Base-by-base conservation (phyloP, 2,329 filamentous ascomycete genomes). In the Epichloe uncinata region DNA sequence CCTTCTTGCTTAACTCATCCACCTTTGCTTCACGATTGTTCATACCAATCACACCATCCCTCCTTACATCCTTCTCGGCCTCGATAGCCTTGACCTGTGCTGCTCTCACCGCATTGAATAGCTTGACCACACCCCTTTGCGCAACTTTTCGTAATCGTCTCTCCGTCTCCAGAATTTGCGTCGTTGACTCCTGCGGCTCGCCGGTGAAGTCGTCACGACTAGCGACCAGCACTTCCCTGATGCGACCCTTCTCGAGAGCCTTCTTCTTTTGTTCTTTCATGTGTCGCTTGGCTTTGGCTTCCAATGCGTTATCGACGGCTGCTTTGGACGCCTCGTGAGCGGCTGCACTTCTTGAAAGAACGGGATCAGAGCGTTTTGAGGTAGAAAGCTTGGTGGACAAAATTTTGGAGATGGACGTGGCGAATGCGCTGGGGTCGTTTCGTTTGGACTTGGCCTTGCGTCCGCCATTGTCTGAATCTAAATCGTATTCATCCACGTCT, bases 1-100 rank as follows among this genome's bases (percentile, higher is more conserved):
- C 90, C 70, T 96, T 87, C 72, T 95, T 94, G 66, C 85, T 95
- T 83, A 98, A 93, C 73, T 97, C 90, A 56, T 87, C 93, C 48
- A 95, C 75, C 71, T 85, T 89, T 69, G 94, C 88, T 68, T 94
- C 85, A 56, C 88, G 80, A 66, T 85, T 81, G 54, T 77, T 78
- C 61, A 88, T 81, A 2, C 91, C 91, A 34, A 95, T 77, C 0
- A 94, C 73, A 3, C 88, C 86, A 53, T 83, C 78, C 57, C 80
- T 81, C 66, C 79, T 78, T 45, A 81, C 77, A 56, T 79, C 78
- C 65, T 74, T 79, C 62, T 85, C 82, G 5, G 88, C 85, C 66
- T 91, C 82, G 52, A 84, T 79, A 2, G 85, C 90, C 66, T 90
- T 87, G 51, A 96, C 85, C 69, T 98, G 93, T 13, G 93, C 90